phyloP scores from a whole-genome alignment of 306 rosid species.

The Trifolium dubium region DNA sequence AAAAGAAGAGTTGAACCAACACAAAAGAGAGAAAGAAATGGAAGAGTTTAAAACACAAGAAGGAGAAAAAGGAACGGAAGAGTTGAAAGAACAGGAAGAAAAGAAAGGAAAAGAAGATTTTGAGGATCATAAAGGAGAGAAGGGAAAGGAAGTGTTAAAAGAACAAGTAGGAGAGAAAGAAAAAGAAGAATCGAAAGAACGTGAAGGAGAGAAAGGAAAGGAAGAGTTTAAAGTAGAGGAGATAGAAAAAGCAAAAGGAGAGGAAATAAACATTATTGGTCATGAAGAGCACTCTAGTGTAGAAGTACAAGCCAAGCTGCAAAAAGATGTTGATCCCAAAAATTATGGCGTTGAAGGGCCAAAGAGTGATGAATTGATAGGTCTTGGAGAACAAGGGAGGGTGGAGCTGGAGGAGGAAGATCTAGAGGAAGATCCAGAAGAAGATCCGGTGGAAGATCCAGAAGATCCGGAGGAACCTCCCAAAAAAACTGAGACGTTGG shows the following conservation, averaged over 20 bases:
- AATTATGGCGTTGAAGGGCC: slow-evolving; percentile 42
- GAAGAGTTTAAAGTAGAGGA: slow-evolving; percentile 40
- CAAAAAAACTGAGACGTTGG: slow-evolving; percentile 52
- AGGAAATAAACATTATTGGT: slow-evolving; percentile 41
- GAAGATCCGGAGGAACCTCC: slow-evolving; percentile 51
- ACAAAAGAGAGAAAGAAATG: background rate
- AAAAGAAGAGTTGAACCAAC: slow-evolving; percentile 1
- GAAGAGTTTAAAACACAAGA: slow-evolving; percentile 35
- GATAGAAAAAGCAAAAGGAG: slow-evolving; percentile 38
- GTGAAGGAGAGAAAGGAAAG: slow-evolving; percentile 20
- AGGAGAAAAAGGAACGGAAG: slow-evolving; percentile 7
- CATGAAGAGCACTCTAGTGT: slow-evolving; percentile 37
- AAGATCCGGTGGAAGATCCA: slow-evolving; percentile 45
- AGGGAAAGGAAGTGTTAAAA: slow-evolving; percentile 20
- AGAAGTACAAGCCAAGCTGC: slow-evolving; percentile 44
- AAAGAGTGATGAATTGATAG: slow-evolving; percentile 52
- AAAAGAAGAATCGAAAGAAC: slow-evolving; percentile 14
- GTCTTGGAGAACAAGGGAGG: slow-evolving; percentile 57
- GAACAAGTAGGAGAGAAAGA: slow-evolving; percentile 14
- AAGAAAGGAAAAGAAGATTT: slow-evolving; percentile 37
- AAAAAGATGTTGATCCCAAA: slow-evolving; percentile 40
- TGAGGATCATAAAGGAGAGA: slow-evolving; percentile 37
- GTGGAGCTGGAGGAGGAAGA: slow-evolving; percentile 57
- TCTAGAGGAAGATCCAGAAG: slow-evolving; percentile 48
- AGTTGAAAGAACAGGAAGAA: slow-evolving; percentile 31